Evolutionary conservation across 73 alveolate genomes (phyloP), one percentile per base, ranked within the genome.

Genomic region (Uronychia binucleata): DNA sequence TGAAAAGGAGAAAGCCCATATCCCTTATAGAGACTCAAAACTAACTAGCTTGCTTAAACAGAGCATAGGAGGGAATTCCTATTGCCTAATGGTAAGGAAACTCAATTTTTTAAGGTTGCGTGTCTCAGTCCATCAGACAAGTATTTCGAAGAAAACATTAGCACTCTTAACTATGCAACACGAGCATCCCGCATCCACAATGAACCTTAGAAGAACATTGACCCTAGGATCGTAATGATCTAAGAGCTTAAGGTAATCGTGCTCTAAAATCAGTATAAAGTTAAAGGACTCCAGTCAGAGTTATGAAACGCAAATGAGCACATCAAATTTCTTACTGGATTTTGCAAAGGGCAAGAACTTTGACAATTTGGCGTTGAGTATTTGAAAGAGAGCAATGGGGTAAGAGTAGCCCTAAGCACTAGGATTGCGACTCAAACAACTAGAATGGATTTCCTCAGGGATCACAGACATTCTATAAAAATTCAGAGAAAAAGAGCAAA

Each of bases 91-190:
- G 99, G 88, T 97, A 77, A 11, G 5, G n/a, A 46, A 46, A 19
- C 67, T 5, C 19, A 11, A 46, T 19, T 19, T 11, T 19, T 46
- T 11, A 46, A 46, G 67, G 90, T 98, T 84, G 99, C 98, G 26
- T 97, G 99, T 79, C 82, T 97, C 8, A 93, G 98, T 30, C 99
- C 99, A 14, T 35, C 93, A 46, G 98, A 90, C 75, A 86, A 84
- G 33, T 96, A 86, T 77, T 87, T 88, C 46, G 99, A 97, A 34
- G 99, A 97, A 84, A 96, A 94, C 83, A 79, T 96, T 8, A 91
- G 97, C 75, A 97, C 99, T 83, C 93, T 97, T 59, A 83, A 93
- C 82, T 97, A 97, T 92, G 99, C 99, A 1, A 93, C 97, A 13
- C 89, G 93, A 88, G 99, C 99, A 74, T 89, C 95, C 31, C 83